Percentiles rank a stretch among this genome's conserved stretches.
phyloP scores from a whole-genome alignment of 2,329 filamentous ascomycete genomes.

The Davidsoniella australis region DNA sequence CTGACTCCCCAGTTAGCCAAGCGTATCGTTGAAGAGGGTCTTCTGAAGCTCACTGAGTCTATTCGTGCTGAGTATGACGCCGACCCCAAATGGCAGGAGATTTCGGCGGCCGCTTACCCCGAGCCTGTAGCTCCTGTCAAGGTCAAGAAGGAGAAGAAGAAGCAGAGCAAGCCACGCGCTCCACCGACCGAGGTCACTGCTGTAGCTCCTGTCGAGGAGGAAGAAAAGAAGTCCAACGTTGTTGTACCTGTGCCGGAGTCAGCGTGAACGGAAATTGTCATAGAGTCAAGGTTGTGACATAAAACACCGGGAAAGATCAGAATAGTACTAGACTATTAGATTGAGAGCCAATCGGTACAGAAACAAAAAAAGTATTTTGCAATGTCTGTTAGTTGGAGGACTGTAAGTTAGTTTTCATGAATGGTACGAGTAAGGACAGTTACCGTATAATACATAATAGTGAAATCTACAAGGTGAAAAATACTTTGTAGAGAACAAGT shows the following conservation, averaged over 20 bases:
- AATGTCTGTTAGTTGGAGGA: neutral
- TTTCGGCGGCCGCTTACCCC: conserved; percentile 64
- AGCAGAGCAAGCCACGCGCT: conserved; percentile 42
- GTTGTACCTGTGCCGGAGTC: conserved; percentile 9
- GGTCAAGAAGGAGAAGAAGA: conserved; percentile 53
- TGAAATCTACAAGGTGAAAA: too few species aligned
- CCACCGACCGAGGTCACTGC: neutral
- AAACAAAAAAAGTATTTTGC: conserved; percentile 2
- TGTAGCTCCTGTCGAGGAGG: neutral
- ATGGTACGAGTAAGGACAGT: neutral
- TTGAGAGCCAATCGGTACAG: neutral
- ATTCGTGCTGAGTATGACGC: conserved; percentile 59
- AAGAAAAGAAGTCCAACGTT: conserved; percentile 10
- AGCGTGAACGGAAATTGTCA: neutral
- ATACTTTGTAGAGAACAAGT: too few species aligned
- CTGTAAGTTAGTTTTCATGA: neutral
- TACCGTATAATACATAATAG: too few species aligned
- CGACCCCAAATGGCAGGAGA: conserved; percentile 57
- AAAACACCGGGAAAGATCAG: too few species aligned
- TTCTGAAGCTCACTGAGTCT: conserved; percentile 58
- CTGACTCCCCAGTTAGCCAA: conserved; percentile 80
- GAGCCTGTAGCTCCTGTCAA: conserved; percentile 24
- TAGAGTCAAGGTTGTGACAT: too few species aligned
- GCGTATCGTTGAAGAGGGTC: conserved; percentile 57
- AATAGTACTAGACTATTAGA: too few species aligned